Percentiles rank a stretch among this genome's conserved stretches.
These are phyloP conservation scores for Metschnikowia chrysomelidarum DNA, from an alignment of 805 yeast species.

Conservation along the genomic window DNA sequence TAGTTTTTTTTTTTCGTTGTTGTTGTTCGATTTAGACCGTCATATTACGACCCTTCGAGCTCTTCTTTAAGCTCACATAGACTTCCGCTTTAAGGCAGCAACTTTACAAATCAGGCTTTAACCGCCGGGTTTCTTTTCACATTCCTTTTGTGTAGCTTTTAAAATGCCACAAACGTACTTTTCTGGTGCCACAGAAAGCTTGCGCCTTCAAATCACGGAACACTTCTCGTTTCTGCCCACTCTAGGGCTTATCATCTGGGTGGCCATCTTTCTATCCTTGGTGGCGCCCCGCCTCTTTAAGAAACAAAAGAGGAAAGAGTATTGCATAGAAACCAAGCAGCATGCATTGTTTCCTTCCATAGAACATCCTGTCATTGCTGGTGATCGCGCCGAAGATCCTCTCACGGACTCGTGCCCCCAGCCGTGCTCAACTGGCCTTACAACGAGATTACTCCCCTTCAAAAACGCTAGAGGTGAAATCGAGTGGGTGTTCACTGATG, in stretches of 20 bases:
- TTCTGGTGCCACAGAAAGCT: background rate
- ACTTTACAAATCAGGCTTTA: too few relatives aligned
- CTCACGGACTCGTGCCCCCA: conserved; percentile 16
- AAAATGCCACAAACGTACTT: background rate
- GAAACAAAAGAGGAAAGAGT: too few relatives aligned
- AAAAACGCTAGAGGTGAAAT: conserved; percentile 54
- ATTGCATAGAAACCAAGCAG: conserved; percentile 1
- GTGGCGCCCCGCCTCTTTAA: too few relatives aligned
- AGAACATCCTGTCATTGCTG: background rate
- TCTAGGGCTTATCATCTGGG: conserved; percentile 6
- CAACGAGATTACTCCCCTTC: conserved; percentile 50
- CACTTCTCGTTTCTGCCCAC: conserved; percentile 1
- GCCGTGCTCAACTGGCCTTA: conserved; percentile 50
- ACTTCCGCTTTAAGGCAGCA: too few relatives aligned
- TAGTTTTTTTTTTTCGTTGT: too few relatives aligned
- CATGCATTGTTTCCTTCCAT: conserved; percentile 17
- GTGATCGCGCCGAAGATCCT: conserved; percentile 1
- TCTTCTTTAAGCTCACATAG: too few relatives aligned
- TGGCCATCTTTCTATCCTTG: conserved; percentile 1
- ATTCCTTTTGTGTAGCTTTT: too few relatives aligned
- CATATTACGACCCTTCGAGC: too few relatives aligned
- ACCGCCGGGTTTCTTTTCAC: too few relatives aligned
- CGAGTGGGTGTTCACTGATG: conserved; percentile 55
- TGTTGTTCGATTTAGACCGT: too few relatives aligned
- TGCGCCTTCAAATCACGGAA: background rate